A percentile compares a stretch with the other conserved stretches of the same genome.
phyloP scores from a whole-genome alignment of 371 early-diverging fungal species.

The Dinochytrium kinnereticum region DNA sequence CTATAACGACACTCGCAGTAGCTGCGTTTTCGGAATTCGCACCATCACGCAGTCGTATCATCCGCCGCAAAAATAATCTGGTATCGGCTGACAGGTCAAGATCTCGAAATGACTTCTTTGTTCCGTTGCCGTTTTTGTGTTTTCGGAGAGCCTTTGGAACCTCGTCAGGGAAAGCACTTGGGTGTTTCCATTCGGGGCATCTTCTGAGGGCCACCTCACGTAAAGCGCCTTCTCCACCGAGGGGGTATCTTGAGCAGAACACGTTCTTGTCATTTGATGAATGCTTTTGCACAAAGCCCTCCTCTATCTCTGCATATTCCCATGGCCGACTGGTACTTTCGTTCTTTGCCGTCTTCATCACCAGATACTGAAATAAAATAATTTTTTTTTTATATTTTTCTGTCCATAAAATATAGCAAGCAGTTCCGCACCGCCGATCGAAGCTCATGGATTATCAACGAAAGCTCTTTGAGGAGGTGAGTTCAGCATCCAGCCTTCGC shows the following conservation, averaged over 20 bases:
- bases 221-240: not conserved
- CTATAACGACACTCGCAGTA: no score
- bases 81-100: no score
- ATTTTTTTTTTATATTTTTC: not conserved
- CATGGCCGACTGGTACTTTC: not conserved
- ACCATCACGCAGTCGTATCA: no score
- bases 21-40: no score
- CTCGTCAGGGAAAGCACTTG: not conserved
- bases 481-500: not conserved
- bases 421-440: no score
- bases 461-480: conserved; percentile 71
- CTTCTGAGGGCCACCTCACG: not conserved
- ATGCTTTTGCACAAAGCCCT: not conserved
- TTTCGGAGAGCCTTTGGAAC: not conserved
- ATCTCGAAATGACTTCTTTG: not conserved
- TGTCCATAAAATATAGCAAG: no score
- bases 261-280: not conserved
- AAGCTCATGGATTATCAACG: conserved; percentile 77
- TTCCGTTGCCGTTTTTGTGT: not conserved
- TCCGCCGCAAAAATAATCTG: no score
- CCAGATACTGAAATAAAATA: not conserved
- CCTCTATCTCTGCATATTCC: not conserved
- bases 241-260: not conserved
- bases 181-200: not conserved
- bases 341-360: not conserved